Evolutionary conservation across 2,329 filamentous ascomycete species (phyloP).

Genomic region (Microcyclospora pomicola): DNA sequence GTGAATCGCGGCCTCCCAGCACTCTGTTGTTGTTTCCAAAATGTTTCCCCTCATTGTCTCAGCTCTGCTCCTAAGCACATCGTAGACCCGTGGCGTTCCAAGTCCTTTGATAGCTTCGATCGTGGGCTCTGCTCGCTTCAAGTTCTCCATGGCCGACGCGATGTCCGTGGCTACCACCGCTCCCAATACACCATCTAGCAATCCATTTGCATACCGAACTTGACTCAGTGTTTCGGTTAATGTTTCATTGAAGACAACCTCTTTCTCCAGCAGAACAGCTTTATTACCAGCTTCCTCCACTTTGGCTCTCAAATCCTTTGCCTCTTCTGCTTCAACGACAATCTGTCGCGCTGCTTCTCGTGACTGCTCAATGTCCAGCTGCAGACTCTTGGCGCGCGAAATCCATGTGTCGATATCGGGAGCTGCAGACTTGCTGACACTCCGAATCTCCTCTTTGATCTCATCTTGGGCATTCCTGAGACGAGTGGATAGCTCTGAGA

Average conservation of each 20-base stretch:
- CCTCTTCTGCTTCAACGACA: constrained; percentile 58
- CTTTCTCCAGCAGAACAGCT: constrained; percentile 41
- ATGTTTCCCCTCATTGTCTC: constrained; percentile 54
- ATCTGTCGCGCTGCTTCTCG: constrained; percentile 70
- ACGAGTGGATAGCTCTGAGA: constrained; percentile 37
- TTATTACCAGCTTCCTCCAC: constrained; percentile 48
- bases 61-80: constrained; percentile 50
- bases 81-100: constrained; percentile 48
- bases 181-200: constrained; percentile 33
- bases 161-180: constrained; percentile 33
- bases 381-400: constrained; percentile 65
- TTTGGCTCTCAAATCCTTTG: constrained; percentile 47
- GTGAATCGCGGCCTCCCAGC: constrained; percentile 57
- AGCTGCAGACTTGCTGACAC: constrained; percentile 61
- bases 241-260: constrained; percentile 46
- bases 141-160: constrained; percentile 32
- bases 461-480: constrained; percentile 39
- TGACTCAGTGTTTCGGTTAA: constrained; percentile 38
- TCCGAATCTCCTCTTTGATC: constrained; percentile 55
- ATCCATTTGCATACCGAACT: constrained; percentile 35
- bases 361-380: constrained; percentile 71
- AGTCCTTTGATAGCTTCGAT: constrained; percentile 47
- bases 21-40: constrained; percentile 49
- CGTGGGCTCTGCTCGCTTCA: constrained; percentile 38
- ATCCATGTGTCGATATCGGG: constrained; percentile 80